Evolutionary conservation across 2,329 filamentous ascomycete species (phyloP), one percentile per base, ranked within the genome.

Genomic region (Aspergillus sp.): DNA sequence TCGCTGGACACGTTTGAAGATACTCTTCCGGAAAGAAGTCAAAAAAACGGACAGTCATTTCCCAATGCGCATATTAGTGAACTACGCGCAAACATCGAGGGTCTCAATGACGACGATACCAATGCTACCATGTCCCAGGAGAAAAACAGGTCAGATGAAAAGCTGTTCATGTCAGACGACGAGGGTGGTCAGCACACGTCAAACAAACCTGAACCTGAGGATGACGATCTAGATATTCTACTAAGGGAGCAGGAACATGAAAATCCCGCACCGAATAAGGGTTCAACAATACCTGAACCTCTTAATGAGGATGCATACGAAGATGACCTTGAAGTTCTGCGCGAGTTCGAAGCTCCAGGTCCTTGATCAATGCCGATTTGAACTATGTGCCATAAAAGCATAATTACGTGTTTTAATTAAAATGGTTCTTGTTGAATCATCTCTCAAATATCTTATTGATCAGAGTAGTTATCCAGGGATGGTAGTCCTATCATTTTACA

Each of bases 241-340:
- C 66, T 83, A 45, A 75, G 73, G 25, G 77, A 79, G 51, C 71
- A 74, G 37, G 65, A 65, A 42, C 51, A 56, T 37, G 49, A 43
- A 10, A 46, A 30, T 43, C 13, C n/a, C 25, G 19, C 56, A 43
- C 15, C 15, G 20, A 41, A 46, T 33, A 32, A 17, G 5, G 19
- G 15, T 15, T 13, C 48, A 5, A 44, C 37, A 4, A 20, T 38
- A 30, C 43, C 47, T 17, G 45, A 45, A 15, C 32, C 41, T 41
- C 19, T 12, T 33, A 12, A 30, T 22, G 56, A 64, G 4, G 63
- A 75, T 32, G 65, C 72, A 20, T 82, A 79, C 61, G 78, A 74
- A 1, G 82, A 83, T 46, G 83, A 85, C 12, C 81, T 85, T 65
- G 84, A 82, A 50, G 83, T 78, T 1, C 83, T 89, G 81, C 80